Base-by-base conservation (phyloP, 2,329 filamentous ascomycete species). In the Colletotrichum zoysiae region DNA sequence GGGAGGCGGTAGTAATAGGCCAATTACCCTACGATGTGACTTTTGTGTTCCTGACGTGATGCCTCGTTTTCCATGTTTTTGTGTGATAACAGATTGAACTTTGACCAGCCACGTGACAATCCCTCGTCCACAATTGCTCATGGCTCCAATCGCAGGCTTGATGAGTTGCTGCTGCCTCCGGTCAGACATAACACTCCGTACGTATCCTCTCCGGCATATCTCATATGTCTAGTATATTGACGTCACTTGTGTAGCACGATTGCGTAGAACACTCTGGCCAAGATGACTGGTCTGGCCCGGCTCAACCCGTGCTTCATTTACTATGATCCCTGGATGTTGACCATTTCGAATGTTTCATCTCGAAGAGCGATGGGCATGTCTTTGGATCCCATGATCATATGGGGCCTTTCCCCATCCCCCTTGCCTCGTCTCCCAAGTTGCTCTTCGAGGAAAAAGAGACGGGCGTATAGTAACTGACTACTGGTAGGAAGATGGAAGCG, bases 1-100 rank as follows among this genome's bases (percentile, higher is more conserved):
- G 65, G 70, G 60, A n/a, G 55, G 30, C 40, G 58, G 48, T 61
- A 56, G 65, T 72, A 72, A 72, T 72, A 65, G 59, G 55, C 55
- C 59, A 68, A 56, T 67, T 46, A 69, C 59, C 44, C 46, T 53
- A 59, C 26, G 62, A 60, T 3, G 46, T 26, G 6, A 26, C 8
- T 16, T 23, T 26, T 26, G 18, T 16, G 4, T 42, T 23, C 9
- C 16, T 58, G 20, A 12, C 5, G 14, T 57, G 56, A 58, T 40
- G 55, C 23, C 35, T 53, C 7, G 1, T 23, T 12, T 18, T 23
- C 35, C 20, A 20, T 40, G 33, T 3, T 4, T 16, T 23, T 33
- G 1, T n/a, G 5, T 16, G 20, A 18, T 33, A 4, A 35, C 1
- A 20, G 26, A 11, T 55, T 20, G 8, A n/a, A 9, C 8, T 20